Evolutionary conservation across 768 basidiomycete genomes (phyloP).

Genomic region (Tylopilus intermedius): DNA sequence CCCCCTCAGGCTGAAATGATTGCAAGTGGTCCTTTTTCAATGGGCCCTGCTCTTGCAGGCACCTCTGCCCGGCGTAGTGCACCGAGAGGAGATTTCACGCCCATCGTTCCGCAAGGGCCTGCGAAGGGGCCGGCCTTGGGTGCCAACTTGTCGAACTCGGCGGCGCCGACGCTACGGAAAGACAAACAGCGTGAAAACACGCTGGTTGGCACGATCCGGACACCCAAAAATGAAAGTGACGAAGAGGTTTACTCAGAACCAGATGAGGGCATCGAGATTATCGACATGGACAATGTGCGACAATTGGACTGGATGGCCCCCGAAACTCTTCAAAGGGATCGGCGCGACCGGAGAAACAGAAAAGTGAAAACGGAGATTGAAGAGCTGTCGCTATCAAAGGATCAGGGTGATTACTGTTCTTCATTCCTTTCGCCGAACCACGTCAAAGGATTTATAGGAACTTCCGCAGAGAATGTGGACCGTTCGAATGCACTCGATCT

Average conservation of each 20-base stretch:
- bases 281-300: conserved; percentile 74
- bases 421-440: neutral
- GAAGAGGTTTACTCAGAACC: conserved; percentile 80
- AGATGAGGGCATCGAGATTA: conserved; percentile 81
- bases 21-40: conserved; percentile 82
- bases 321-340: conserved; percentile 58
- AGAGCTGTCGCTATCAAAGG: conserved; percentile 29
- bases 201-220: conserved; percentile 20
- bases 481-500: conserved; percentile 60
- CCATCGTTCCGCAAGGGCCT: conserved; percentile 40
- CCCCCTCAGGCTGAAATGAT: conserved; percentile 66
- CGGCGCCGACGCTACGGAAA: conserved; percentile 48
- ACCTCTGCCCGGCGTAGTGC: conserved; percentile 44
- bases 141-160: conserved; percentile 45
- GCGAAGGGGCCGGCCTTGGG: conserved; percentile 38
- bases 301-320: conserved; percentile 89
- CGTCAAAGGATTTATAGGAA: conserved; percentile 5
- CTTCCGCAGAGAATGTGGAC: conserved; percentile 32
- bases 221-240: conserved; percentile 40
- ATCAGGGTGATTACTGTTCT: conserved; percentile 29
- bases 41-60: conserved; percentile 73
- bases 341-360: conserved; percentile 32
- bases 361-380: conserved; percentile 44
- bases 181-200: conserved; percentile 33
- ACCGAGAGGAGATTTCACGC: conserved; percentile 54